phyloP scores from a whole-genome alignment of 352 stramenopile genomes.

The Pythium pectinolyticum region DNA sequence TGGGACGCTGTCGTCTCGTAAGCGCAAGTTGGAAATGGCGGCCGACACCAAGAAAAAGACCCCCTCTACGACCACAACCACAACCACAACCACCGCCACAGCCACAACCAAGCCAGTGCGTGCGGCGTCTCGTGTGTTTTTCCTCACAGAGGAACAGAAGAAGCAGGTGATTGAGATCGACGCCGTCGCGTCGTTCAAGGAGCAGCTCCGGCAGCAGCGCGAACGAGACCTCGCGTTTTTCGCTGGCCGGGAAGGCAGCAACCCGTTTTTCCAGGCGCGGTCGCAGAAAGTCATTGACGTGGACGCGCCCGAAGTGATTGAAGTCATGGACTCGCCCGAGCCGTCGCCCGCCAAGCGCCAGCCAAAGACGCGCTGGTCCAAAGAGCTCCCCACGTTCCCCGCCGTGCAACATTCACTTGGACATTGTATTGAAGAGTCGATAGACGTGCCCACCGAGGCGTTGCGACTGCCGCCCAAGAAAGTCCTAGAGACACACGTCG shows the following conservation, averaged over 20 bases:
- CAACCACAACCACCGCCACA: neutral
- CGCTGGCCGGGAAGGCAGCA: slow-evolving; percentile 42
- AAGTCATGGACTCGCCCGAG: slow-evolving; percentile 31
- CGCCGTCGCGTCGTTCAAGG: slow-evolving; percentile 55
- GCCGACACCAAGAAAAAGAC: slow-evolving; percentile 23
- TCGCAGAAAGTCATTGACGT: slow-evolving; percentile 28
- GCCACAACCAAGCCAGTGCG: neutral
- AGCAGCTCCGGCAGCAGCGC: slow-evolving; percentile 60
- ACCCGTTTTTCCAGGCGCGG: slow-evolving; percentile 69
- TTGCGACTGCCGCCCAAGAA: neutral
- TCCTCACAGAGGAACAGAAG: slow-evolving; percentile 61
- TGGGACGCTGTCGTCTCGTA: slow-evolving; percentile 19
- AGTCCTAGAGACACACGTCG: slow-evolving; percentile 7
- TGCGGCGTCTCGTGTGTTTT: slow-evolving; percentile 33
- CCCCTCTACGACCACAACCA: neutral
- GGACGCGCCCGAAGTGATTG: slow-evolving; percentile 30
- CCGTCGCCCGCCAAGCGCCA: slow-evolving; percentile 3
- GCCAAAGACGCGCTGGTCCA: slow-evolving; percentile 44
- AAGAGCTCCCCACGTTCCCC: slow-evolving; percentile 40
- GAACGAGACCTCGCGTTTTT: slow-evolving; percentile 78
- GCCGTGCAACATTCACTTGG: slow-evolving; percentile 38
- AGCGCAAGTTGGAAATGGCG: slow-evolving; percentile 65
- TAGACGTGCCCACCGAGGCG: neutral
- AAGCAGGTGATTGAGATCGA: slow-evolving; percentile 76
- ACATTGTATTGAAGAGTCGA: neutral